A percentile compares a stretch with the other conserved stretches of the same genome.
Conservation (phyloP, 2,329 filamentous ascomycete species). For the Stylonectria norvegica region DNA sequence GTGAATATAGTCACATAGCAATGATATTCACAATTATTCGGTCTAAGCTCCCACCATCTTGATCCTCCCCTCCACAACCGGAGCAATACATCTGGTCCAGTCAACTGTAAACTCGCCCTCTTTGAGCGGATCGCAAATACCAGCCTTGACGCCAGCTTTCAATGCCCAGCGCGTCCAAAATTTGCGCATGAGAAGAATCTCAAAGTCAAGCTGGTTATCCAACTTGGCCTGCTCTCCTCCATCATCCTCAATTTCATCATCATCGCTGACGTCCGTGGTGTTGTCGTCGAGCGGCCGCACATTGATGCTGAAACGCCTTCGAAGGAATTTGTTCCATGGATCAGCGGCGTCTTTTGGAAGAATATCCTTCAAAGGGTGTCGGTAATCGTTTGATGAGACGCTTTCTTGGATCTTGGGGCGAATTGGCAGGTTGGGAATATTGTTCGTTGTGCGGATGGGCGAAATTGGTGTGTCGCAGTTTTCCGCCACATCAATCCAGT, state of each 20-base stretch:
- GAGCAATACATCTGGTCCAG: constrained; percentile 80
- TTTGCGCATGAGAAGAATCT: constrained; percentile 63
- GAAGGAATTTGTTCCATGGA: constrained; percentile 38
- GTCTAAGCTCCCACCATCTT: constrained; percentile 35
- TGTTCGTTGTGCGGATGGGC: constrained; percentile 21
- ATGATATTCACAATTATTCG: constrained; percentile 4
- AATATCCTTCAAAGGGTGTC: too few relatives aligned
- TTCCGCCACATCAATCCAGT: constrained; percentile 66
- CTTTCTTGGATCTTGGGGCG: constrained; percentile 21
- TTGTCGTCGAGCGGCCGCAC: constrained; percentile 34
- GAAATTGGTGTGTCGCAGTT: constrained; percentile 53
- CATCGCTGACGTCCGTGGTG: constrained; percentile 43
- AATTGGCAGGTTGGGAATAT: constrained; percentile 17
- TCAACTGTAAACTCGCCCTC: constrained; percentile 60
- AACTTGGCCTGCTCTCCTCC: constrained; percentile 19
- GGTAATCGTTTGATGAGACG: too few relatives aligned
- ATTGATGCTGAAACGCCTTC: constrained; percentile 33
- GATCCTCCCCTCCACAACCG: constrained; percentile 75
- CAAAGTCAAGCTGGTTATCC: constrained; percentile 43
- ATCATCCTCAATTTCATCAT: constrained; percentile 24
- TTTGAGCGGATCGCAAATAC: constrained; percentile 52
- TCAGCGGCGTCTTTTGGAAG: constrained; percentile 24
- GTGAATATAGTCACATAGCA: constrained; percentile 7
- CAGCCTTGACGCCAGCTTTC: constrained; percentile 58
- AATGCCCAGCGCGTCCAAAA: constrained; percentile 72